Base-by-base conservation (phyloP, 108 stramenopile species). In the Nitzschia sp. region DNA sequence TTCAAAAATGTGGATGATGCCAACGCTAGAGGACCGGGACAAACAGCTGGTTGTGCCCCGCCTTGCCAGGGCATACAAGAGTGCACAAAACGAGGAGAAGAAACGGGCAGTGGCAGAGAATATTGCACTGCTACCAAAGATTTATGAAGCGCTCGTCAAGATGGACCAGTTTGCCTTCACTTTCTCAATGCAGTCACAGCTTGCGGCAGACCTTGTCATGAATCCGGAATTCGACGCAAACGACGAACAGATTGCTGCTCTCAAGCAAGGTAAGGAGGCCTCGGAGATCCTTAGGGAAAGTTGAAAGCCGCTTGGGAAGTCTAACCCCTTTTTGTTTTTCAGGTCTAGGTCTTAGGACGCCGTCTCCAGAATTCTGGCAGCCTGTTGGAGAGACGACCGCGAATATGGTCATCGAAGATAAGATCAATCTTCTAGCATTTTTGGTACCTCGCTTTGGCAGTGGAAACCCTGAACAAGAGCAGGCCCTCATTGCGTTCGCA, bases 151-250 rank as follows among this genome's bases (percentile, higher is more conserved):
- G 19, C 81, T 96, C 8, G 68, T 85, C 11, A 93, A 93, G 69
- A 94, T 96, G 89, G 92, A 94, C 57, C 80, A 86, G 76, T 94
- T 90, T 53, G 85, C 90, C 34, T 96, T 87, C 77, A 93, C 90
- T 13, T 94, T 88, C 75, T 76, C 70, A 52, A 86, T 93, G 90
- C 94, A 96, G 73, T 90, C 96, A 11, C 92, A 92, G 60, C 77
- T 95, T 28, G 96, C 96, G 23, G 83, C 88, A 19, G 85, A 92
- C 59, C 67, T 96, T 23, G 63, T 91, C 26, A 63, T 85, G 35
- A 79, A 94, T 76, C 86, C 85, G n/a, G 80, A 71, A 45, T 96
- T 92, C 64, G 67, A 65, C 38, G 93, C 73, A 1, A 87, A 79
- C 53, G 93, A 96, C 35, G 79, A 89, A 33, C 91, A 96, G 73